phyloP scores from a whole-genome alignment of 2,329 filamentous ascomycete species.

The Pseudocercospora fuligena region DNA sequence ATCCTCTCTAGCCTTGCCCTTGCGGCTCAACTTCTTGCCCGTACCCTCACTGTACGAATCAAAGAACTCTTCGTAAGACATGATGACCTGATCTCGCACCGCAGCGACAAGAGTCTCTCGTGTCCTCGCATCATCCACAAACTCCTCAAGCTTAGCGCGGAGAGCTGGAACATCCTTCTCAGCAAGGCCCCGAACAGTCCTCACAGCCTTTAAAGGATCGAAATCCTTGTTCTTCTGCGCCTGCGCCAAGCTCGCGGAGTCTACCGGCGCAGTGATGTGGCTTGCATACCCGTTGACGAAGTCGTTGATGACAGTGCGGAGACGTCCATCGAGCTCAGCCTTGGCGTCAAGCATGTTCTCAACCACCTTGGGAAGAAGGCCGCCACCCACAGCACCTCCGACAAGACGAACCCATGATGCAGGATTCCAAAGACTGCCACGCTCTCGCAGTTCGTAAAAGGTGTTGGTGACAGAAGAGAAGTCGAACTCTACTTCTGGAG shows the following conservation, averaged over 20 bases:
- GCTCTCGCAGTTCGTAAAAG: constrained; percentile 69
- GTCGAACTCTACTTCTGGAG: constrained; percentile 68
- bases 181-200: constrained; percentile 58
- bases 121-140: constrained; percentile 67
- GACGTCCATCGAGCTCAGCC: constrained; percentile 66
- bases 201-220: constrained; percentile 40
- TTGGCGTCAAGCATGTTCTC: constrained; percentile 75
- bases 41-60: constrained; percentile 54
- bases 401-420: constrained; percentile 65
- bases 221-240: constrained; percentile 28
- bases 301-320: constrained; percentile 68
- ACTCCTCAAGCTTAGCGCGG: constrained; percentile 62
- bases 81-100: constrained; percentile 66
- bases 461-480: constrained; percentile 69
- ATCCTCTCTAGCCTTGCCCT: constrained; percentile 65
- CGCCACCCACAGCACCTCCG: constrained; percentile 46
- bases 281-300: constrained; percentile 64
- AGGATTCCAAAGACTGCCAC: constrained; percentile 69
- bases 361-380: constrained; percentile 67
- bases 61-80: constrained; percentile 68
- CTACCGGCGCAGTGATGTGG: constrained; percentile 59
- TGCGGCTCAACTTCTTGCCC: constrained; percentile 47
- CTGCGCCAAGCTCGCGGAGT: constrained; percentile 29
- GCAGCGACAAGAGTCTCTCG: constrained; percentile 69
- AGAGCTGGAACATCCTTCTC: constrained; percentile 63